These are phyloP conservation scores for Ustilago vetiveriae DNA, from an alignment of 1,284 basidiomycete species.

Conservation along the genomic window DNA sequence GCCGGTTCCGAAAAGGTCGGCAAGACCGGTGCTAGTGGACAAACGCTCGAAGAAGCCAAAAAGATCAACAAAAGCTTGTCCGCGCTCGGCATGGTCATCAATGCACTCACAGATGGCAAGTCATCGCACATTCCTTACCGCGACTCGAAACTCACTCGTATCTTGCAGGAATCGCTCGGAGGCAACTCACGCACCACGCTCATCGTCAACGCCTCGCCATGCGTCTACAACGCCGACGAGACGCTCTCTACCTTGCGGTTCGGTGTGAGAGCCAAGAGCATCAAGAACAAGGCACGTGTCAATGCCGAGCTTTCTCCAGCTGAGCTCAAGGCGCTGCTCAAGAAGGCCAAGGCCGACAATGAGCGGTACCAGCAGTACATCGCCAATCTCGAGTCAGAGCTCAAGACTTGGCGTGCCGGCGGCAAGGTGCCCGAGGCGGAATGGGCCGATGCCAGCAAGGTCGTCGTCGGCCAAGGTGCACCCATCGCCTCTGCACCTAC, in stretches of 20 bases:
- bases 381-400: slow-evolving; percentile 86
- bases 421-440: slow-evolving; percentile 84
- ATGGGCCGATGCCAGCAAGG: slow-evolving; percentile 80
- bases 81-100: slow-evolving; percentile 99
- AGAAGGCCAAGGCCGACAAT: slow-evolving; percentile 88
- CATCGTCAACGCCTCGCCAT: slow-evolving; percentile 98
- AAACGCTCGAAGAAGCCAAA: slow-evolving; percentile 98
- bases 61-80: slow-evolving; percentile 99
- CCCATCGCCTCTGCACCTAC: slow-evolving; percentile 60
- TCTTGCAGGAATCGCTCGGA: slow-evolving; percentile 98
- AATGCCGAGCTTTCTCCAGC: slow-evolving; percentile 97
- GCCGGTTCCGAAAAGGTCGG: slow-evolving; percentile 99
- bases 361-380: slow-evolving; percentile 87
- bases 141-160: slow-evolving; percentile 98
- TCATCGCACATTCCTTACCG: slow-evolving; percentile 97
- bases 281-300: slow-evolving; percentile 99
- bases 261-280: slow-evolving; percentile 92
- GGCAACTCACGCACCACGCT: slow-evolving; percentile 98
- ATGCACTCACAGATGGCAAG: slow-evolving; percentile 90
- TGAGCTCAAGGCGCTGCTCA: slow-evolving; percentile 90
- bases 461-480: slow-evolving; percentile 63
- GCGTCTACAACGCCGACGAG: slow-evolving; percentile 94
- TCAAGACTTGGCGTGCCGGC: slow-evolving; percentile 88
- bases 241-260: slow-evolving; percentile 97
- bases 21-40: slow-evolving; percentile 98